Conservation (phyloP, 805 yeast genomes). For the Ogataea nonfermentans region DNA sequence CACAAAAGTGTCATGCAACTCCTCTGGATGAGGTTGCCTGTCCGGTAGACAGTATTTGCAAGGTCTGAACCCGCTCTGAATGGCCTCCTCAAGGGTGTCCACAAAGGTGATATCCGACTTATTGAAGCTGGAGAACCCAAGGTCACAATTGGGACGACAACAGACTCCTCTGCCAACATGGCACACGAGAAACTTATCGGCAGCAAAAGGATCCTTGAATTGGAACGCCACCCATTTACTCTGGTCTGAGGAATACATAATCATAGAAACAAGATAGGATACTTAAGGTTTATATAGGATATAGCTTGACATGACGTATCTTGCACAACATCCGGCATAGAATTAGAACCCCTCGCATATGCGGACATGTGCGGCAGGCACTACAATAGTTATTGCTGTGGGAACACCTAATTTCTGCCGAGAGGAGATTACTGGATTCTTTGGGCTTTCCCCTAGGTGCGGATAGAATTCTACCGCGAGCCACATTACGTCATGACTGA, state of each 20-base stretch:
- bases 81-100: conserved; percentile 41
- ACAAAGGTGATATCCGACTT: conserved; percentile 47
- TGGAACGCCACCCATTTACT: conserved; percentile 64
- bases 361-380: conserved; percentile 1
- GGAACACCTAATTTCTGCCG: neutral
- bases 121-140: conserved; percentile 40
- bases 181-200: conserved; percentile 55
- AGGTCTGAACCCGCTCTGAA: conserved; percentile 43
- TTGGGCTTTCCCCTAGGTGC: neutral
- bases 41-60: conserved; percentile 59
- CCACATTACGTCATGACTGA: conserved; percentile 6
- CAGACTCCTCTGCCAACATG: conserved; percentile 41
- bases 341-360: conserved; percentile 10
- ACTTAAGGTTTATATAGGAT: conserved; percentile 2
- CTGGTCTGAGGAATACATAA: conserved; percentile 40
- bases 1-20: conserved; percentile 31
- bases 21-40: conserved; percentile 20
- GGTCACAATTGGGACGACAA: conserved; percentile 71
- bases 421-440: conserved; percentile 1
- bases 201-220: conserved; percentile 64
- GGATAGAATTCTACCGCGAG: neutral
- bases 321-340: conserved; percentile 2
- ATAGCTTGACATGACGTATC: conserved; percentile 8
- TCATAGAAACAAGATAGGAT: neutral
- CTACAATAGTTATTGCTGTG: neutral